Evolutionary conservation across 495 filamentous ascomycete genomes (phyloP), one percentile per base, ranked within the genome.

Genomic region (Jackrogersella multiformis): DNA sequence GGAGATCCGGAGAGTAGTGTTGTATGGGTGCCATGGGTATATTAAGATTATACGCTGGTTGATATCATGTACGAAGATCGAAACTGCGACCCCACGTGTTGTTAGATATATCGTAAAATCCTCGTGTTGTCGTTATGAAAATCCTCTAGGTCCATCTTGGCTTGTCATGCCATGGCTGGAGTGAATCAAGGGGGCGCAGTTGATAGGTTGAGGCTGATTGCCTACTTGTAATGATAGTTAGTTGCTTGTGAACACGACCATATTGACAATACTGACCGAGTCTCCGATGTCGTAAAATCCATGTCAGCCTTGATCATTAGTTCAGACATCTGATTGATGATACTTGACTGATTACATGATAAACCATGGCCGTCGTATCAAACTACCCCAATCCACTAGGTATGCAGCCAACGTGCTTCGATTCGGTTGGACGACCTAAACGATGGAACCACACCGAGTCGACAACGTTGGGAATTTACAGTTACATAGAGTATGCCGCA

Each of bases 81-180:
- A n/a, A n/a, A n/a, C n/a, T n/a, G n/a, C n/a, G n/a, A n/a, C n/a
- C 13, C 42, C 42, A 46, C 42, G 42, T 46, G 42, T 46, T 46
- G 42, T 46, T 46, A 6, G 12, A 46, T 26, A 10, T 5, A 8
- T 12, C 21, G 20, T 44, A 4, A 8, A 23, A 44, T 44, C 41
- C 41, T 23, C 10, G 41, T 44, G 20, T 21, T 44, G 18, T 44
- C 23, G 13, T 44, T 5, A 42, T 48, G 23, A 26, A 48, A n/a
- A 10, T 16, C 23, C 21, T 28, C 26, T 28, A 28, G 44, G 23
- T n/a, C n/a, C n/a, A n/a, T n/a, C 10, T 26, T 24, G 45, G 21
- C 45, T 49, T 49, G 45, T 24, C 45, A 16, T 49, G 9, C 24
- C n/a, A 26, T 49, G 24, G 24, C 7, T 23, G 23, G 21, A 32